Percentiles rank a stretch among this genome's conserved stretches.
Evolutionary conservation across 257 asterid species (phyloP).

Genomic region (Plectranthus barbatus): DNA sequence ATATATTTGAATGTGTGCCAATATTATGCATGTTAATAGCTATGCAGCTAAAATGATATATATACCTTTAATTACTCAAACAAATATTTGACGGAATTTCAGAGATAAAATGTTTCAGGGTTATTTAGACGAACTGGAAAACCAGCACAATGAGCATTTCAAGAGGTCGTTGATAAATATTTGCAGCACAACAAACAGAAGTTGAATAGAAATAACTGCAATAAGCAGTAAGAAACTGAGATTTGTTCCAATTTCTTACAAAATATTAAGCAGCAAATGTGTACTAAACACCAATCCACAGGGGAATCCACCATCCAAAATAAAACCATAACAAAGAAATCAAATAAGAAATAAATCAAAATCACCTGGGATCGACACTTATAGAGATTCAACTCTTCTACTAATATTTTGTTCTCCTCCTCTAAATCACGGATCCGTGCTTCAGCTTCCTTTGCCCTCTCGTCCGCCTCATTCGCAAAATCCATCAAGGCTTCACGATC

Average conservation of each 20-base stretch:
- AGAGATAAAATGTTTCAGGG: not conserved
- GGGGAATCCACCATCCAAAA: not conserved
- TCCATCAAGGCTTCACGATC: slow-evolving; percentile 97
- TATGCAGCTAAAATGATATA: not conserved
- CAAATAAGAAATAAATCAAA: slow-evolving; percentile 1
- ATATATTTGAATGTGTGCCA: too few relatives aligned
- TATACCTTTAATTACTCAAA: not conserved
- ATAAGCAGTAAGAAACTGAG: not conserved
- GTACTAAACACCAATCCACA: not conserved
- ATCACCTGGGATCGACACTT: slow-evolving; percentile 44
- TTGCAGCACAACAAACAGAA: not conserved
- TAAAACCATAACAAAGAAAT: not conserved
- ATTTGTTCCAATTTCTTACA: not conserved
- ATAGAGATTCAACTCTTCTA: slow-evolving; percentile 45
- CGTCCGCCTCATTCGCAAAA: slow-evolving; percentile 91
- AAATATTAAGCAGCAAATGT: not conserved
- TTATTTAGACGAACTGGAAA: not conserved
- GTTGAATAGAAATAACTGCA: not conserved
- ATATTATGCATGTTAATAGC: not conserved
- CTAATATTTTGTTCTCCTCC: slow-evolving; percentile 50
- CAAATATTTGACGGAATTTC: not conserved
- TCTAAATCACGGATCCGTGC: slow-evolving; percentile 43
- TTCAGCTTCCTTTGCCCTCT: slow-evolving; percentile 83
- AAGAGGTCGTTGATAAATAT: not conserved
- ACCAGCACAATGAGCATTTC: not conserved